These are phyloP conservation scores for Lonicera japonica DNA, from an alignment of 129 eudicot species.

Conservation along the genomic window DNA sequence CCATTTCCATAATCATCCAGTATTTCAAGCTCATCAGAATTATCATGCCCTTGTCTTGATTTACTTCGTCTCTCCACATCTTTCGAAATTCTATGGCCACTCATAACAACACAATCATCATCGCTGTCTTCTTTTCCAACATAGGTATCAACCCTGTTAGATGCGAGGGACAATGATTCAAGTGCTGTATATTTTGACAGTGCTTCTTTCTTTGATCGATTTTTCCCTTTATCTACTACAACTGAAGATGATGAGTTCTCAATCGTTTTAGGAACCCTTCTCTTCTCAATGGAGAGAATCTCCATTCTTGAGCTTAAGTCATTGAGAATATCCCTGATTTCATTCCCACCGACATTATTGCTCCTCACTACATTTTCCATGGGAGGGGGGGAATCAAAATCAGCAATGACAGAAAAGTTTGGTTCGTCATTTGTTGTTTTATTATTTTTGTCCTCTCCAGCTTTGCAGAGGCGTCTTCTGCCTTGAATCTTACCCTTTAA, in stretches of 20 bases:
- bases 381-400: conserved; percentile 60
- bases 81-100: conserved; percentile 21
- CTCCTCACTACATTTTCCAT: conserved; percentile 22
- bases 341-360: conserved; percentile 42
- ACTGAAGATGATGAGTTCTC: conserved; percentile 17
- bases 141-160: conserved; percentile 17
- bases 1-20: conserved; percentile 31
- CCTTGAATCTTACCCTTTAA: conserved; percentile 67
- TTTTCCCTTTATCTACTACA: conserved; percentile 14
- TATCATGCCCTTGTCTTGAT: conserved; percentile 22
- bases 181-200: conserved; percentile 19
- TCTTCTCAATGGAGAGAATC: conserved; percentile 70
- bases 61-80: conserved; percentile 26
- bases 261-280: conserved; percentile 27
- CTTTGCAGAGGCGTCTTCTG: conserved; percentile 84
- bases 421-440: conserved; percentile 14
- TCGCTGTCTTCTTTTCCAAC: conserved; percentile 18
- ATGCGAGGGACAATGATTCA: conserved; percentile 19
- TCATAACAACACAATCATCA: conserved; percentile 50
- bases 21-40: conserved; percentile 23
- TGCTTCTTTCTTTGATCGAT: conserved; percentile 20
- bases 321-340: conserved; percentile 73
- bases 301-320: conserved; percentile 69
- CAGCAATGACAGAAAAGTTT: conserved; percentile 30
- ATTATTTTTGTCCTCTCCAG: conserved; percentile 14